Percentiles rank a stretch among this genome's conserved stretches.
phyloP scores from a whole-genome alignment of 768 basidiomycete species.

The Tephrocybe sp. region DNA sequence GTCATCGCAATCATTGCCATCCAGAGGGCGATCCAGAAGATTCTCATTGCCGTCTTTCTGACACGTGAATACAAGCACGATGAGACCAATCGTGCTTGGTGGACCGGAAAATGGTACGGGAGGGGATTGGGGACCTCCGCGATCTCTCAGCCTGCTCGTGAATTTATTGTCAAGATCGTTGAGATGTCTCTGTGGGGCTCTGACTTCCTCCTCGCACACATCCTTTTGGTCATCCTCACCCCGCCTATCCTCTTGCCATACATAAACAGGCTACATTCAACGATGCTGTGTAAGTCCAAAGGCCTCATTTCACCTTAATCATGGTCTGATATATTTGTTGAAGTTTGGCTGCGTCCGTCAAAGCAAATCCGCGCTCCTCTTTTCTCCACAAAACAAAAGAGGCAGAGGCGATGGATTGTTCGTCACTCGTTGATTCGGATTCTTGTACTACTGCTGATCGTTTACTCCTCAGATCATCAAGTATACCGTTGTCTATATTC shows the following conservation, averaged over 20 bases:
- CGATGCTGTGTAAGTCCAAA: slow-evolving; percentile 76
- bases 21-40: slow-evolving; percentile 91
- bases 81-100: slow-evolving; percentile 98
- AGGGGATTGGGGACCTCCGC: slow-evolving; percentile 85
- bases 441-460: slow-evolving; percentile 8
- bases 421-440: slow-evolving; percentile 22
- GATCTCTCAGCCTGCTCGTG: slow-evolving; percentile 93
- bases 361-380: slow-evolving; percentile 93
- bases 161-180: slow-evolving; percentile 97
- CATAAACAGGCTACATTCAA: slow-evolving; percentile 87
- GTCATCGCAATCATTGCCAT: slow-evolving; percentile 87
- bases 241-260: slow-evolving; percentile 85
- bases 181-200: slow-evolving; percentile 97
- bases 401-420: slow-evolving; percentile 89
- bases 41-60: slow-evolving; percentile 90
- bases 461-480: slow-evolving; percentile 59
- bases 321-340: slow-evolving; percentile 1
- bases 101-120: slow-evolving; percentile 99
- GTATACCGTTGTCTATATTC: slow-evolving; percentile 80
- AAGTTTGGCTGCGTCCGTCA: slow-evolving; percentile 94
- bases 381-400: slow-evolving; percentile 92
- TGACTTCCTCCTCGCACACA: slow-evolving; percentile 85
- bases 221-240: slow-evolving; percentile 86
- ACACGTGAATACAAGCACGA: slow-evolving; percentile 99
- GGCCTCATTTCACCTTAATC: too few relatives aligned